phyloP scores from a whole-genome alignment of 2,329 filamentous ascomycete genomes.

The Curvularia sp. region DNA sequence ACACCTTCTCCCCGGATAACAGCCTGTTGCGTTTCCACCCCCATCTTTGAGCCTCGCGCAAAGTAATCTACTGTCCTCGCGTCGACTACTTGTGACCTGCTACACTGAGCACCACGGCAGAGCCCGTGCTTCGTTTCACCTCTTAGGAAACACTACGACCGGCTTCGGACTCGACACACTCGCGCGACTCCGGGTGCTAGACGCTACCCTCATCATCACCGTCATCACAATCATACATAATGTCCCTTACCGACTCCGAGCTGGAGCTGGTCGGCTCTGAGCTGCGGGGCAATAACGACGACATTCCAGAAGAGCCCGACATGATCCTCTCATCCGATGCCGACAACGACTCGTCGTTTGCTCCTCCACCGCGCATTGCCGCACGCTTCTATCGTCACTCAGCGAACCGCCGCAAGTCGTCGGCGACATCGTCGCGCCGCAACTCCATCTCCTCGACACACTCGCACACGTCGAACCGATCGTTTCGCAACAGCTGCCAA shows the following conservation, averaged over 20 bases:
- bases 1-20: conserved; percentile 16
- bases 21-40: conserved; percentile 28
- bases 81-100: conserved; percentile 28
- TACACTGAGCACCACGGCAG: conserved; percentile 27
- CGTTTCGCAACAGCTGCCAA: conserved; percentile 64
- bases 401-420: conserved; percentile 73
- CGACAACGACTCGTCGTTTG: conserved; percentile 55
- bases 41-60: conserved; percentile 30
- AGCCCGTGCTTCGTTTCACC: conserved; percentile 45
- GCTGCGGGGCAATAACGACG: conserved; percentile 44
- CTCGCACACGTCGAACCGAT: conserved; percentile 71
- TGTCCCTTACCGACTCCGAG: conserved; percentile 46
- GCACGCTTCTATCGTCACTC: conserved; percentile 75
- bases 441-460: conserved; percentile 81
- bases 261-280: conserved; percentile 40
- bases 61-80: conserved; percentile 16
- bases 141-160: conserved; percentile 18
- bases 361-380: conserved; percentile 77
- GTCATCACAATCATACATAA: conserved; percentile 20
- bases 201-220: conserved; percentile 2
- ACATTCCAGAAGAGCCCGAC: conserved; percentile 53
- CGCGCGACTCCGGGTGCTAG: conserved; percentile 25
- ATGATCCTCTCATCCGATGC: conserved; percentile 51
- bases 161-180: conserved; percentile 27
- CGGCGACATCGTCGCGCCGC: conserved; percentile 77